Base-by-base conservation (phyloP, 1,139 yeast genomes). In the Pneumocystis carinii region DNA sequence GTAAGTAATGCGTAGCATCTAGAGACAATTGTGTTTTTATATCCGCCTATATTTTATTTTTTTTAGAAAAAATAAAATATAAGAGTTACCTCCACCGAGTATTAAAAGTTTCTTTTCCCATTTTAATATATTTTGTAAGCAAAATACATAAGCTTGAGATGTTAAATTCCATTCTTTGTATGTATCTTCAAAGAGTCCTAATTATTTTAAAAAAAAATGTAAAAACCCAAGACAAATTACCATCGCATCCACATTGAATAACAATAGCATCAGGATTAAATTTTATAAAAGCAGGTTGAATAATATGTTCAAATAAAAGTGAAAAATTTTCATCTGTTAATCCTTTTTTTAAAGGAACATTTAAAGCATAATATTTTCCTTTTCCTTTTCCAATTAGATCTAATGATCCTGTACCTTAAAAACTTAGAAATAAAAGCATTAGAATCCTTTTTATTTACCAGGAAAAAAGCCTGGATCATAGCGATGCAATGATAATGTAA, bases 211-310 rank as follows among this genome's bases (percentile, higher is more conserved):
- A 37, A 19, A 29, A 10, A 24, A 37, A 39, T 19, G 24, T 12
- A 19, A 19, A 10, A 57, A 19, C 2, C 5, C 12, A 53, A 14
- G 12, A 12, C 1, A 48, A 48, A 17, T 27, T 19, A 0, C 94
- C 94, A 74, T 87, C 95, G 57, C 83, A 82, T 0, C 94, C 94
- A 68, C 85, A 79, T 69, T 85, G 88, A 0, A 86, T 74, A 0
- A 86, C 84, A 1, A 86, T 66, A 3, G 79, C 81, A 17, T 81
- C 80, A 0, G 90, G 85, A 0, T 71, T 61, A 64, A 76, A 78
- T 10, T 66, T 68, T 0, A 69, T 64, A 2, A 81, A 71, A 19
- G 77, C 68, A 0, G 86, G 85, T 0, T 74, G 58, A 0, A 86
- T 72, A 0, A 84, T 75, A 1, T 77, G 72, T 0, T 71, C 66